Conservation (phyloP, 1,139 yeast species). For the Starmera stellimalicola region DNA sequence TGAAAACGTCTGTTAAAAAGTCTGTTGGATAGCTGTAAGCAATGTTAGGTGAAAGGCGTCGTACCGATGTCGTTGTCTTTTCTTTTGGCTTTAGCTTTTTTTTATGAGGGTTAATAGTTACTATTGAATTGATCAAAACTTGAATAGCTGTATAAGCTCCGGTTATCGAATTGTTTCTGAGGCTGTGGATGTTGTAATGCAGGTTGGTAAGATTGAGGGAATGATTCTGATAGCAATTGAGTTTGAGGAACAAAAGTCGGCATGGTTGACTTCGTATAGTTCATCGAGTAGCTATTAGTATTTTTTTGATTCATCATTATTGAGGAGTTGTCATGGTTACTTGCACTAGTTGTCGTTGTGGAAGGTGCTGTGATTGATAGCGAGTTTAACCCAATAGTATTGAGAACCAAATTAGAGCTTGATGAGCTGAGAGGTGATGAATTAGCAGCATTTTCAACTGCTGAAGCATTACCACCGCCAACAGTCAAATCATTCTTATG, state of each 20-base stretch:
- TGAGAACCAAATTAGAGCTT: not conserved
- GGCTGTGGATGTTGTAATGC: not conserved
- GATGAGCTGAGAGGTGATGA: not conserved
- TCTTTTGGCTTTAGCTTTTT: no score
- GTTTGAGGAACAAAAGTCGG: not conserved
- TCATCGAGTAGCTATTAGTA: not conserved
- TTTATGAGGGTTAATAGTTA: no score
- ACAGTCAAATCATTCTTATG: not conserved
- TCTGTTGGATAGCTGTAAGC: no score
- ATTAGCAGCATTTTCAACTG: not conserved
- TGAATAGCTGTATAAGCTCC: not conserved
- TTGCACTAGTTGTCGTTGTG: not conserved
- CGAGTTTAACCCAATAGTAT: not conserved
- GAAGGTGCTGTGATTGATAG: not conserved
- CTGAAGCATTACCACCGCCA: constrained; percentile 1
- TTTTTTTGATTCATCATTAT: not conserved
- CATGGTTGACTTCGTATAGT: not conserved
- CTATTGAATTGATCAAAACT: not conserved
- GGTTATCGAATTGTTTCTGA: not conserved
- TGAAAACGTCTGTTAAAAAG: no score
- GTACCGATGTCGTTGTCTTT: no score
- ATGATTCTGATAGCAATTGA: not conserved
- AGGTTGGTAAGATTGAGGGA: not conserved
- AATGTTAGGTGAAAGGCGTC: no score
- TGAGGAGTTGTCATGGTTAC: not conserved